A percentile compares a stretch with the other conserved stretches of the same genome.
Conservation (phyloP, 495 filamentous ascomycete species). For the Neurospora discreta region DNA sequence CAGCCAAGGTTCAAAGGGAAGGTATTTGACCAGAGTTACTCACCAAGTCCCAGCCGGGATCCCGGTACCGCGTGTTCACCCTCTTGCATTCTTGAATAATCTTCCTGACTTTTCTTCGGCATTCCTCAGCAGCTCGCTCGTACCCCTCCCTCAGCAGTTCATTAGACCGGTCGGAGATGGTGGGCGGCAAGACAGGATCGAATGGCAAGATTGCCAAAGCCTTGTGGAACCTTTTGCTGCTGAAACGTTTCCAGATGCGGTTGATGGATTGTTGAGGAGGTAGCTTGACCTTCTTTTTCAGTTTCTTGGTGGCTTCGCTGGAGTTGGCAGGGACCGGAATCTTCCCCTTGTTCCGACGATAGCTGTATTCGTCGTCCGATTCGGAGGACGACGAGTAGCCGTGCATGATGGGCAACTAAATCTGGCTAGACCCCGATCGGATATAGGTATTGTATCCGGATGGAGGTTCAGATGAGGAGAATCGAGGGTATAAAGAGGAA, state of each 20-base stretch:
- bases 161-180: constrained; percentile 33
- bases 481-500: neutral
- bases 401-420: constrained; percentile 18
- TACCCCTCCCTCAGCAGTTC: constrained; percentile 49
- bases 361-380: constrained; percentile 23
- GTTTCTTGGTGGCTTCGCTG: constrained; percentile 30
- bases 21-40: constrained; percentile 6
- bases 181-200: constrained; percentile 35
- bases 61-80: constrained; percentile 83
- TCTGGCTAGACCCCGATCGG: neutral
- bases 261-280: constrained; percentile 66
- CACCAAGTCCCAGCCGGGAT: constrained; percentile 76
- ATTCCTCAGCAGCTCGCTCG: constrained; percentile 62
- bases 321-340: constrained; percentile 9
- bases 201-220: constrained; percentile 37
- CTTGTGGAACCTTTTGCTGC: constrained; percentile 45
- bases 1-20: constrained; percentile 1
- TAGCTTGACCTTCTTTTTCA: constrained; percentile 44
- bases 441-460: neutral
- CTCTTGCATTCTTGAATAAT: constrained; percentile 77
- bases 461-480: neutral
- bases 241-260: constrained; percentile 73
- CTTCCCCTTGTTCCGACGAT: constrained; percentile 18
- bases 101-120: constrained; percentile 67
- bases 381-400: constrained; percentile 27